Evolutionary conservation across 495 filamentous ascomycete genomes (phyloP).

Genomic region (Aspergillus biplanus): DNA sequence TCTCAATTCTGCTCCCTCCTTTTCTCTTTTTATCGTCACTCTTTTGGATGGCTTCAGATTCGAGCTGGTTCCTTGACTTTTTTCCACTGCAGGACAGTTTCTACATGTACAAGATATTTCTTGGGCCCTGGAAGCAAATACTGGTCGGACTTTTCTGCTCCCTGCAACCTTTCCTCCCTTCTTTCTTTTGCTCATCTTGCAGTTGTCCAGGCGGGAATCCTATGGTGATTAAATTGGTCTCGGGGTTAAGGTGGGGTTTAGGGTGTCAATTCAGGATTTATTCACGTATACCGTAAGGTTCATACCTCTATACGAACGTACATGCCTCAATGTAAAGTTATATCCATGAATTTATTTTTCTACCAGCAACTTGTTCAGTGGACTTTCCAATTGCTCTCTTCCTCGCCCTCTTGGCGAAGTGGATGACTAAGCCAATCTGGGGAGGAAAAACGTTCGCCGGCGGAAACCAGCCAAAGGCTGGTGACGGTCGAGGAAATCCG

Average conservation of each 20-base stretch:
- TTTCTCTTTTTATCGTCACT: neutral
- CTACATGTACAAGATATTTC: conserved; percentile 7
- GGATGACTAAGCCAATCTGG: conserved; percentile 25
- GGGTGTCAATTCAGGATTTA: neutral
- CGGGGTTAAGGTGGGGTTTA: neutral
- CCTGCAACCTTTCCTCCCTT: conserved; percentile 7
- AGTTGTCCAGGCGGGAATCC: neutral
- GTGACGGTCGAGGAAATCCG: conserved; percentile 23
- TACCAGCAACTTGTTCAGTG: neutral
- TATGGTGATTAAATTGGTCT: neutral
- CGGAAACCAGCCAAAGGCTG: conserved; percentile 14
- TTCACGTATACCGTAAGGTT: too few species aligned
- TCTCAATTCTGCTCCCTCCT: neutral
- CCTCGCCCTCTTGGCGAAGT: conserved; percentile 14
- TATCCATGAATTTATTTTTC: neutral
- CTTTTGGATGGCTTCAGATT: neutral
- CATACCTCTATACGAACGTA: too few species aligned
- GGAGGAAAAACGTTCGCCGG: conserved; percentile 32
- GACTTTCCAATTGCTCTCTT: neutral
- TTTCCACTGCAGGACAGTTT: conserved; percentile 26
- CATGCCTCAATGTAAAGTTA: neutral
- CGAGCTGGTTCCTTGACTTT: conserved; percentile 12
- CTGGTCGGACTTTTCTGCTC: neutral
- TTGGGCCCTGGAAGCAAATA: neutral
- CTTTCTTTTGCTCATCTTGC: neutral